A percentile compares a stretch with the other conserved stretches of the same genome.
These are phyloP conservation scores for Cordyceps farinosa DNA, from an alignment of 2,329 filamentous ascomycete species.

Conservation along the genomic window DNA sequence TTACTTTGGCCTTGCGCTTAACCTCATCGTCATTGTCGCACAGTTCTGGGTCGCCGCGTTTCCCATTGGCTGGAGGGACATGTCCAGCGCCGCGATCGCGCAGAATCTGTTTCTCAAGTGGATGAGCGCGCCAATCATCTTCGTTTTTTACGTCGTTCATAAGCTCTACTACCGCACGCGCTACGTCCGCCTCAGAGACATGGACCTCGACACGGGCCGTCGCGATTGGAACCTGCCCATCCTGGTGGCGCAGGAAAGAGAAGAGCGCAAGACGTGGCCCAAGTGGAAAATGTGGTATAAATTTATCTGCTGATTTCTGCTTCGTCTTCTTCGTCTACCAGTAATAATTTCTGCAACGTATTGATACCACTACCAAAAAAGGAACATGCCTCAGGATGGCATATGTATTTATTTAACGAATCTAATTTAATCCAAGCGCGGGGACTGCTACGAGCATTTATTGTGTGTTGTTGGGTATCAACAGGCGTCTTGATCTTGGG, in stretches of 20 bases:
- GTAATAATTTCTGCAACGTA: neutral
- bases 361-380: neutral
- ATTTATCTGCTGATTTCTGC: slow-evolving; percentile 57
- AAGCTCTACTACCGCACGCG: slow-evolving; percentile 71
- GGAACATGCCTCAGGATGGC: neutral
- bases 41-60: slow-evolving; percentile 88
- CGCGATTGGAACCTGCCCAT: slow-evolving; percentile 79
- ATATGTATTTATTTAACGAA: neutral
- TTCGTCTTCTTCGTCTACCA: neutral
- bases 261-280: slow-evolving; percentile 70
- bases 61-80: slow-evolving; percentile 58
- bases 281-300: slow-evolving; percentile 74
- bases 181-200: slow-evolving; percentile 65
- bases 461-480: neutral
- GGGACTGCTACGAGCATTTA: too few relatives aligned
- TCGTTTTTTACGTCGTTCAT: slow-evolving; percentile 67
- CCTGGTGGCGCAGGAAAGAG: slow-evolving; percentile 73
- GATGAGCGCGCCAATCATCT: slow-evolving; percentile 65
- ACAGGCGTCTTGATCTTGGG: neutral
- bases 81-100: slow-evolving; percentile 45
- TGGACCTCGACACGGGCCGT: slow-evolving; percentile 84
- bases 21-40: slow-evolving; percentile 69
- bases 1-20: slow-evolving; percentile 74
- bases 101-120: slow-evolving; percentile 71
- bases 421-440: neutral